Conservation (phyloP, 306 rosid species). For the Cicer cuneatum region DNA sequence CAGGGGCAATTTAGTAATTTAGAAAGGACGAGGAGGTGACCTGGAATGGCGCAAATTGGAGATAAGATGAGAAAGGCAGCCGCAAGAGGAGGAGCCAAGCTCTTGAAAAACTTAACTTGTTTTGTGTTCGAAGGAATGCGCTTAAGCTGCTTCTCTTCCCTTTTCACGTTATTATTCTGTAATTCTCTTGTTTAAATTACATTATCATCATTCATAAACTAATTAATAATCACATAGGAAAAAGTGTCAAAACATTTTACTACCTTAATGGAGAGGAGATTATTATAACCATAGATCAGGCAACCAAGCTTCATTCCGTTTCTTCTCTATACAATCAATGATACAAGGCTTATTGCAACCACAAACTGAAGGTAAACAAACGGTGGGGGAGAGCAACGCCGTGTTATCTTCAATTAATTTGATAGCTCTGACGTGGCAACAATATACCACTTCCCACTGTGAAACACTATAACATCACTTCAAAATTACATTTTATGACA, state of each 20-base stretch:
- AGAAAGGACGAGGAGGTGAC: not conserved
- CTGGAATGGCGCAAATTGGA: conserved; percentile 61
- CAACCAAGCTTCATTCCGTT: conserved; percentile 54
- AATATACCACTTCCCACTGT: no score
- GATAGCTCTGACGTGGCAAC: no score
- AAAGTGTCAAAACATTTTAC: not conserved
- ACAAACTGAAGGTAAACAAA: no score
- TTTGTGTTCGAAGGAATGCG: conserved; percentile 31
- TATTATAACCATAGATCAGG: conserved; percentile 39
- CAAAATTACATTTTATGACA: no score
- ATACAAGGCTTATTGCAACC: no score
- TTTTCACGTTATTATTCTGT: conserved; percentile 47
- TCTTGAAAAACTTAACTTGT: conserved; percentile 46
- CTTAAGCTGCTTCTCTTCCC: conserved; percentile 37
- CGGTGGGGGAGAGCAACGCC: no score
- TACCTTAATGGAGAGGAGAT: conserved; percentile 51
- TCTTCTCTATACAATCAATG: not conserved
- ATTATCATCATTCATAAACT: not conserved
- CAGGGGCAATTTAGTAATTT: conserved; percentile 41
- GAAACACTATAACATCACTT: no score
- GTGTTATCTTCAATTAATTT: no score
- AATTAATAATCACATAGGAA: not conserved
- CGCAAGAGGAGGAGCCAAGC: conserved; percentile 63
- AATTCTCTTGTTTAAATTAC: not conserved
- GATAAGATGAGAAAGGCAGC: conserved; percentile 64